Evolutionary conservation across 225 moss, liverwort and hornwort species (phyloP).

Genomic region (Pseudoscleropodium purum): DNA sequence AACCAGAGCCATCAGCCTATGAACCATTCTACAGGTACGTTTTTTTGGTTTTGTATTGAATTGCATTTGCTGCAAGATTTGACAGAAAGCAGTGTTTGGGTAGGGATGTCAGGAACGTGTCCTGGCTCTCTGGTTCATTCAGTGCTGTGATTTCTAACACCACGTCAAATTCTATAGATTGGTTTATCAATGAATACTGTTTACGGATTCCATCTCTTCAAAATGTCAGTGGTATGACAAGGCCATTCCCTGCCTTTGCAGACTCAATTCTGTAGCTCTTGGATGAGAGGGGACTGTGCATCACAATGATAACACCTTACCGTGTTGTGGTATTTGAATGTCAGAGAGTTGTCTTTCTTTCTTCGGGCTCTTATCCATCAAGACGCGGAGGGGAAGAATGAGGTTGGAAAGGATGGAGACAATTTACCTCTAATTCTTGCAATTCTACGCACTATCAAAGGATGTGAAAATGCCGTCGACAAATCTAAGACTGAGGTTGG

Average conservation of each 20-base stretch:
- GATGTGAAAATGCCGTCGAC: constrained; percentile 62
- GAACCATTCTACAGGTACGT: constrained; percentile 61
- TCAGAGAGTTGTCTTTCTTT: constrained; percentile 63
- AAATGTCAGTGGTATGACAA: not conserved
- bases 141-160: not conserved
- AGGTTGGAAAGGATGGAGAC: constrained; percentile 70
- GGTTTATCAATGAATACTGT: not conserved
- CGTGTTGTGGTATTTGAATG: not conserved
- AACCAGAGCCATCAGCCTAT: constrained; percentile 47
- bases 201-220: not conserved
- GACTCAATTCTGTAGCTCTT: not conserved
- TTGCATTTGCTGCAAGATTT: not conserved
- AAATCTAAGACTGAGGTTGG: constrained; percentile 64
- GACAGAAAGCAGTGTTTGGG: not conserved
- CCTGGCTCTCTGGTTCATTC: not conserved
- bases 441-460: constrained; percentile 70
- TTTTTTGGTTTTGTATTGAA: not conserved
- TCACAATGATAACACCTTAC: not conserved
- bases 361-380: constrained; percentile 73
- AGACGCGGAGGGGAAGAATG: constrained; percentile 65
- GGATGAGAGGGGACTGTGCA: not conserved
- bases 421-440: constrained; percentile 79
- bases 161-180: not conserved
- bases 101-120: not conserved
- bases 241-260: not conserved